Conservation (phyloP, 2,329 filamentous ascomycete species). For the Fusarium brevicatenulatum region DNA sequence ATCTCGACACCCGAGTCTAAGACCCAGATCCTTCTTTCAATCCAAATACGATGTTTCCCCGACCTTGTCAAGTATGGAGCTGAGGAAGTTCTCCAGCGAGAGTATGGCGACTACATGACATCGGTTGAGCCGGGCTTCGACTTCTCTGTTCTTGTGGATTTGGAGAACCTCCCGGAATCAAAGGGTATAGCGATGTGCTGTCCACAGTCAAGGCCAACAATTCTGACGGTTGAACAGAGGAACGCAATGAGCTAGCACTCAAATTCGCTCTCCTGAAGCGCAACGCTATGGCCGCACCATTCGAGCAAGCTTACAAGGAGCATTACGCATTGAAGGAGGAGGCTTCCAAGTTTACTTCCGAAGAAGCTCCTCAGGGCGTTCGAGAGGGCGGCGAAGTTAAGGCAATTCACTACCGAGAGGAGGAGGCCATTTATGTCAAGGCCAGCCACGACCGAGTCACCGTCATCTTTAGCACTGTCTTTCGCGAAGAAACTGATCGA, state of each 20-base stretch:
- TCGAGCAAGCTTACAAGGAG: slow-evolving; percentile 96
- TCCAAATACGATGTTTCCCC: slow-evolving; percentile 92
- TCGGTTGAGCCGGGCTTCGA: slow-evolving; percentile 90
- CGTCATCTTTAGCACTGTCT: slow-evolving; percentile 98
- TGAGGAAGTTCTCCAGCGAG: slow-evolving; percentile 87
- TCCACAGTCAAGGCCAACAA: not conserved
- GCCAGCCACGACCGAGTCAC: slow-evolving; percentile 97
- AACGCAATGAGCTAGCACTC: slow-evolving; percentile 84
- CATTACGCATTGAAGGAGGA: slow-evolving; percentile 88
- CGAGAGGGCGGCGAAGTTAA: slow-evolving; percentile 91
- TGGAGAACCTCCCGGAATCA: slow-evolving; percentile 85
- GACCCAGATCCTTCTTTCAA: slow-evolving; percentile 92
- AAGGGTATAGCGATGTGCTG: slow-evolving; percentile 64
- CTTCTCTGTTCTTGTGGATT: slow-evolving; percentile 90
- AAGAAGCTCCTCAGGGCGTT: slow-evolving; percentile 91
- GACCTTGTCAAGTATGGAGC: slow-evolving; percentile 95
- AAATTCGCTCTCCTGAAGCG: slow-evolving; percentile 94
- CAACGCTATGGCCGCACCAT: slow-evolving; percentile 98
- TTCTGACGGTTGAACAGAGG: slow-evolving; percentile 64
- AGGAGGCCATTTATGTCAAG: slow-evolving; percentile 99
- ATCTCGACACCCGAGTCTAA: slow-evolving; percentile 96
- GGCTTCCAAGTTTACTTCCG: slow-evolving; percentile 90
- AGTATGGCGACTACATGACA: slow-evolving; percentile 94
- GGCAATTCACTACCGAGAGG: slow-evolving; percentile 97
- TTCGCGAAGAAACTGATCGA: slow-evolving; percentile 96